Evolutionary conservation across 2,329 filamentous ascomycete species (phyloP).

Genomic region (Penicillium sp.): DNA sequence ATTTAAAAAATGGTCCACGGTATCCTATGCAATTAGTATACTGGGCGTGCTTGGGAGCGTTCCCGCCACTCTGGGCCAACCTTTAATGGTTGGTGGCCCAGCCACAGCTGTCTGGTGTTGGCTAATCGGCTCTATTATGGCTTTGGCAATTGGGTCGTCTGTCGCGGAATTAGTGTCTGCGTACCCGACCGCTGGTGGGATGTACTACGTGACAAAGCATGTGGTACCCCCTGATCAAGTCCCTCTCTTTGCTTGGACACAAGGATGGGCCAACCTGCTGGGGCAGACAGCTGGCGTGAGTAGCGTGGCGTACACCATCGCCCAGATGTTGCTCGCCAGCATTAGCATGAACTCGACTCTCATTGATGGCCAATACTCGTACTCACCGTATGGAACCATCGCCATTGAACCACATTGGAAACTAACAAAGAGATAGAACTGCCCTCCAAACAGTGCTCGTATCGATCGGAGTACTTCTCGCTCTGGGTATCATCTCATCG

Average conservation of each 20-base stretch:
- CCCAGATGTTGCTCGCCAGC: constrained; percentile 65
- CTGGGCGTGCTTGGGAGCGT: constrained; percentile 67
- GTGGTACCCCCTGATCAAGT: constrained; percentile 64
- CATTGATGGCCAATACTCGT: constrained; percentile 54
- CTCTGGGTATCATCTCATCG: constrained; percentile 63
- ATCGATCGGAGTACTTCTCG: constrained; percentile 57
- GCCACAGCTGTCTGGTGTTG: constrained; percentile 68
- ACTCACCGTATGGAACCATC: constrained; percentile 55
- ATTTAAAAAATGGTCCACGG: constrained; percentile 67
- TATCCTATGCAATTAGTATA: constrained; percentile 68
- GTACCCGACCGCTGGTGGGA: constrained; percentile 67
- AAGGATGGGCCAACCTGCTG: constrained; percentile 68
- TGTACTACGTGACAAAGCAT: constrained; percentile 69
- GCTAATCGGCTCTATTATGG: constrained; percentile 65
- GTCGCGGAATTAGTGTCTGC: constrained; percentile 68
- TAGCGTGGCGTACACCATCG: constrained; percentile 64
- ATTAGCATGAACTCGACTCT: constrained; percentile 63
- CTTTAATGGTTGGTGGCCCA: constrained; percentile 61
- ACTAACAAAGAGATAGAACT: constrained; percentile 45
- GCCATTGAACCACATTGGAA: background rate
- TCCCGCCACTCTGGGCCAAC: constrained; percentile 63
- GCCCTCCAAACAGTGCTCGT: constrained; percentile 61
- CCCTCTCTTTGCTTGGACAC: constrained; percentile 65
- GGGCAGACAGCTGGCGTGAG: constrained; percentile 66
- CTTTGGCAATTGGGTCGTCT: constrained; percentile 64